Conservation (phyloP, 805 yeast genomes). For the Ogataea degrootiae region DNA sequence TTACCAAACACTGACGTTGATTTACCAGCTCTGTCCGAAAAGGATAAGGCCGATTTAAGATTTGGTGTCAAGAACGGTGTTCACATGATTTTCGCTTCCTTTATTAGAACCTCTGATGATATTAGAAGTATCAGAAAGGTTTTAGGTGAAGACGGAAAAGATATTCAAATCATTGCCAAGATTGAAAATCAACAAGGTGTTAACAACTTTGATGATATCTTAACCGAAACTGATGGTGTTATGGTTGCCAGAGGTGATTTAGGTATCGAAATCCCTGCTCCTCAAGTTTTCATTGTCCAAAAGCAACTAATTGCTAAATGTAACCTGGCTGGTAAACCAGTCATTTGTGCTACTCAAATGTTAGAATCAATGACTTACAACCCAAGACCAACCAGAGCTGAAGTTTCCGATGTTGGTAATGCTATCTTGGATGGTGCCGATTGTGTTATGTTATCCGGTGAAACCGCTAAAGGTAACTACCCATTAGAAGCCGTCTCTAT, state of each 20-base stretch:
- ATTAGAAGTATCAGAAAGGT: constrained; percentile 87
- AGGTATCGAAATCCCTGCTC: constrained; percentile 99
- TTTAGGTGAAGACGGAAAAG: constrained; percentile 94
- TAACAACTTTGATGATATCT: constrained; percentile 96
- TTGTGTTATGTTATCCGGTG: constrained; percentile 99
- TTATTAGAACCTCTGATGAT: constrained; percentile 93
- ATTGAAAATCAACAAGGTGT: constrained; percentile 99
- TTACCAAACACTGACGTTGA: constrained; percentile 98
- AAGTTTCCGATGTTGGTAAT: constrained; percentile 98
- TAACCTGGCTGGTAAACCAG: constrained; percentile 99
- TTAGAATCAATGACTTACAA: constrained; percentile 98
- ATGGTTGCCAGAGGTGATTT: constrained; percentile 99
- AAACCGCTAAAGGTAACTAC: constrained; percentile 99
- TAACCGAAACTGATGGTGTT: constrained; percentile 94
- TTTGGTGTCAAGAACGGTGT: constrained; percentile 98
- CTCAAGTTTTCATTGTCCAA: constrained; percentile 97
- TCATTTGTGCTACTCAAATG: constrained; percentile 99
- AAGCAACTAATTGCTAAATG: constrained; percentile 98
- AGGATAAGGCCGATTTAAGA: constrained; percentile 86
- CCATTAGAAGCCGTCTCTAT: constrained; percentile 96
- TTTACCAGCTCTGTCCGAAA: constrained; percentile 95
- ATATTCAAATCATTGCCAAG: constrained; percentile 94
- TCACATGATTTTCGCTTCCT: constrained; percentile 98
- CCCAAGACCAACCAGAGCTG: constrained; percentile 99
- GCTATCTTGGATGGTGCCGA: constrained; percentile 99